Conservation (phyloP, 495 filamentous ascomycete genomes). For the Aspergillus panamensis region DNA sequence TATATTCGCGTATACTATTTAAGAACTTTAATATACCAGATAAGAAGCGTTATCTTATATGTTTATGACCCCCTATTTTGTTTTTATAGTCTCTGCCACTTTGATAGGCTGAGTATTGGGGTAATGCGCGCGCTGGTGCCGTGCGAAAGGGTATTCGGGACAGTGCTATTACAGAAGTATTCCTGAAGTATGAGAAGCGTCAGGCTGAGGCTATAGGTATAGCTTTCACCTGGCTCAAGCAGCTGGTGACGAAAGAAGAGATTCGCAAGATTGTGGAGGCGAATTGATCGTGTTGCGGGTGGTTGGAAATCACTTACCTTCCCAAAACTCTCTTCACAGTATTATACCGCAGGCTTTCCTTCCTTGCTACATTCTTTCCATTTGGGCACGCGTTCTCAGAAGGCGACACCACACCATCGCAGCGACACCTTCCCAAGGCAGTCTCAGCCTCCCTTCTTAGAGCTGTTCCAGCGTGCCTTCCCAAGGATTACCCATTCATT, state of each 20-base stretch:
- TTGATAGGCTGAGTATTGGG: background rate
- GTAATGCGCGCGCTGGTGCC: background rate
- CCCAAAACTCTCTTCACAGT: no score
- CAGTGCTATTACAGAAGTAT: background rate
- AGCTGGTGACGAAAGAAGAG: background rate
- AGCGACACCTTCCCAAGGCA: no score
- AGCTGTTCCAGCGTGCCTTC: no score
- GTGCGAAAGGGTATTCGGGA: background rate
- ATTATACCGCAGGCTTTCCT: no score
- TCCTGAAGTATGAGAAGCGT: slow-evolving; percentile 1
- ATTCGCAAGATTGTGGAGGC: background rate
- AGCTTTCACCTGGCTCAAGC: background rate
- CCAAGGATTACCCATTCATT: no score
- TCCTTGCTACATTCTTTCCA: no score
- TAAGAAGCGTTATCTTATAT: slow-evolving; percentile 1
- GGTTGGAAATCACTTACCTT: no score
- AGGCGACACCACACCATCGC: no score
- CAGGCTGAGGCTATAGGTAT: background rate
- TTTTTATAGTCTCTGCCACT: background rate
- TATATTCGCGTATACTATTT: background rate
- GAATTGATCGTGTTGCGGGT: background rate
- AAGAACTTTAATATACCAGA: background rate
- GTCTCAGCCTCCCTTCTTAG: no score
- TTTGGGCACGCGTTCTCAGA: no score
- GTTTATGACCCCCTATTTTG: background rate